Evolutionary conservation across 2,329 filamentous ascomycete species (phyloP), one percentile per base, ranked within the genome.

Genomic region (Coniochaeta sp.): DNA sequence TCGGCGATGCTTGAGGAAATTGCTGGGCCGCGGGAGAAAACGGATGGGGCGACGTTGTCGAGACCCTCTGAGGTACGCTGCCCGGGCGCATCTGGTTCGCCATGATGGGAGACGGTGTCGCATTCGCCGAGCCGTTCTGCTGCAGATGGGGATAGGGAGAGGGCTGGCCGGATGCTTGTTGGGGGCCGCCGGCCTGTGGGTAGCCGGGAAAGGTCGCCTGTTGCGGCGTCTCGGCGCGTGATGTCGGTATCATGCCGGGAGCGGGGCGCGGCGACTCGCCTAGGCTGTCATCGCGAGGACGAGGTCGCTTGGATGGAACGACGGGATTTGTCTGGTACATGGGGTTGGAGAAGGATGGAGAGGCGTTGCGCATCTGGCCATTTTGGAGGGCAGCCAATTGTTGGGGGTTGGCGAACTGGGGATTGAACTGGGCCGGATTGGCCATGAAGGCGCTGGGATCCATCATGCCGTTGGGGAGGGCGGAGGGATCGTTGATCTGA

Each of bases 91-190:
- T 75, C 62, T 95, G 91, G 64, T 86, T 91, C 55, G 83, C 82
- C 82, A 96, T 91, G 56, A 95, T 92, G 26, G 94, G 94, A 6
- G 94, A 97, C 10, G 92, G 92, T 33, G 90, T 96, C 55, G 89
- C 87, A 67, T 91, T 94, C 49, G 83, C 79, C 3, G 90, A 91
- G 49, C 86, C 85, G 62, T 88, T 86, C 58, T 87, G 82, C 63
- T 90, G 87, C 51, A 95, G 79, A 71, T 96, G 91, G 56, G 89
- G 83, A 65, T 92, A 95, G 52, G 82, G 82, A 54, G 79, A 83
- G 16, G 83, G 82, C 63, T 86, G 85, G 38, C 74, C 72, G 49
- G 82, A 79, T 57, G 80, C 81, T 64, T 81, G 81, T 62, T 78
- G 79, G 48, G 76, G 76, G 67, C 85, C 83, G 56, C 79, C 81